Conservation (phyloP, 345 rosid genomes). For the Gossypium sturtianum region DNA sequence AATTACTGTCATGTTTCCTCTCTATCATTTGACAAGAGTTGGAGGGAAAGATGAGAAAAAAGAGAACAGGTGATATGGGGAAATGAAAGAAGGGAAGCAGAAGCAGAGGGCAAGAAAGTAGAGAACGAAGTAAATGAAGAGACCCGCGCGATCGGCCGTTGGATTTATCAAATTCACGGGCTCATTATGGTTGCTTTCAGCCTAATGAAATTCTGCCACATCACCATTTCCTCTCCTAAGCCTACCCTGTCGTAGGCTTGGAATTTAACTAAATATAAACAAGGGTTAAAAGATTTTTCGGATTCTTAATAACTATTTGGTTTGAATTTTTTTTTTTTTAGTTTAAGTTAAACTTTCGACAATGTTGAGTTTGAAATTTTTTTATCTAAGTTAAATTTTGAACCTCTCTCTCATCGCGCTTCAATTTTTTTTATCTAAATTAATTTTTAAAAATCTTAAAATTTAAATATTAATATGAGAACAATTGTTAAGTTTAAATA, state of each 20-base stretch:
- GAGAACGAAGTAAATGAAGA: conserved; percentile 22
- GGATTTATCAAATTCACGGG: conserved; percentile 53
- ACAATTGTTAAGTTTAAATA: fast-evolving
- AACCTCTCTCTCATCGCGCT: too few relatives aligned
- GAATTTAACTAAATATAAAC: too few relatives aligned
- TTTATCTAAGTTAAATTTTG: too few relatives aligned
- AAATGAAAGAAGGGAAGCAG: conserved; percentile 7
- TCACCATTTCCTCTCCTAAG: not conserved
- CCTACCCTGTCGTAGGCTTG: not conserved
- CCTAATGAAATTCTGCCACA: not conserved
- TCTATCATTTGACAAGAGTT: conserved; percentile 3
- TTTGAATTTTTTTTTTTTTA: too few relatives aligned
- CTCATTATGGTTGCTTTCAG: not conserved
- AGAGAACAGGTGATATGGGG: not conserved
- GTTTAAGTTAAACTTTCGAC: too few relatives aligned
- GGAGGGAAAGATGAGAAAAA: not conserved
- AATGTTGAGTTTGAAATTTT: too few relatives aligned
- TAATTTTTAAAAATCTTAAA: too few relatives aligned
- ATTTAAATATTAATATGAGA: fast-evolving
- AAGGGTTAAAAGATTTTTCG: too few relatives aligned
- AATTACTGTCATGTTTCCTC: conserved; percentile 3
- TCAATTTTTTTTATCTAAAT: too few relatives aligned
- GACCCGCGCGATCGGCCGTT: conserved; percentile 38
- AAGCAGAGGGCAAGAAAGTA: not conserved
- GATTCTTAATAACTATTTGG: too few relatives aligned